These are phyloP conservation scores for Talaromyces sp. DNA, from an alignment of 2,329 filamentous ascomycete species.

Conservation along the genomic window DNA sequence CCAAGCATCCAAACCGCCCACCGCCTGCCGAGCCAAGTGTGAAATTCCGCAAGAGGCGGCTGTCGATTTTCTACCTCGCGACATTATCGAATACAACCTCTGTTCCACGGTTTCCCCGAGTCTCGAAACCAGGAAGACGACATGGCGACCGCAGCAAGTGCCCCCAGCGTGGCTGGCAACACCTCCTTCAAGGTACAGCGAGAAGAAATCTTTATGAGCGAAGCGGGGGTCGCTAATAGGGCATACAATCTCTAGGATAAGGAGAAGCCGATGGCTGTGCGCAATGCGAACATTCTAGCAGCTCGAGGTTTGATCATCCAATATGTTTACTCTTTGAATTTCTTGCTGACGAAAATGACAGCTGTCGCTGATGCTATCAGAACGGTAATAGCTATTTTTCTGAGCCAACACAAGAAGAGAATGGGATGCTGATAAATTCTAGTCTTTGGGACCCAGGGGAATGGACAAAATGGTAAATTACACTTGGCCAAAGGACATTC, in stretches of 20 bases:
- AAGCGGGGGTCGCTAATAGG: conserved; percentile 35
- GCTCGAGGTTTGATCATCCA: conserved; percentile 65
- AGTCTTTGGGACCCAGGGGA: conserved; percentile 86
- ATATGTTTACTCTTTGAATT: not conserved
- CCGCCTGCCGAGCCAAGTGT: conserved; percentile 29
- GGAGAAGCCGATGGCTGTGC: conserved; percentile 97
- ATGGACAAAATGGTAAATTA: conserved; percentile 87
- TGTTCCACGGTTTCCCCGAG: conserved; percentile 17
- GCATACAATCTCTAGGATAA: conserved; percentile 54
- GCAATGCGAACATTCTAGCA: conserved; percentile 93
- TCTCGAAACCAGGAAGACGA: conserved; percentile 26
- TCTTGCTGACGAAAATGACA: conserved; percentile 36
- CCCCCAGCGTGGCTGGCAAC: conserved; percentile 50
- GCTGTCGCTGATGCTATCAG: conserved; percentile 96
- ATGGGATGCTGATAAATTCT: conserved; percentile 34
- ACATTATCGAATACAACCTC: conserved; percentile 4
- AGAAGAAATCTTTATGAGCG: conserved; percentile 17
- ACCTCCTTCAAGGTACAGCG: conserved; percentile 58
- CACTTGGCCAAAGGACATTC: not conserved
- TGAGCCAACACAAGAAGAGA: not conserved
- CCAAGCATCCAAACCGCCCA: conserved; percentile 30
- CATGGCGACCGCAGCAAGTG: conserved; percentile 46
- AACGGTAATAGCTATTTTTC: conserved; percentile 52
- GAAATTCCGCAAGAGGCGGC: conserved; percentile 27
- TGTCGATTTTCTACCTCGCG: conserved; percentile 13